phyloP scores from a whole-genome alignment of 1,284 basidiomycete genomes.

The Irpex sp. region DNA sequence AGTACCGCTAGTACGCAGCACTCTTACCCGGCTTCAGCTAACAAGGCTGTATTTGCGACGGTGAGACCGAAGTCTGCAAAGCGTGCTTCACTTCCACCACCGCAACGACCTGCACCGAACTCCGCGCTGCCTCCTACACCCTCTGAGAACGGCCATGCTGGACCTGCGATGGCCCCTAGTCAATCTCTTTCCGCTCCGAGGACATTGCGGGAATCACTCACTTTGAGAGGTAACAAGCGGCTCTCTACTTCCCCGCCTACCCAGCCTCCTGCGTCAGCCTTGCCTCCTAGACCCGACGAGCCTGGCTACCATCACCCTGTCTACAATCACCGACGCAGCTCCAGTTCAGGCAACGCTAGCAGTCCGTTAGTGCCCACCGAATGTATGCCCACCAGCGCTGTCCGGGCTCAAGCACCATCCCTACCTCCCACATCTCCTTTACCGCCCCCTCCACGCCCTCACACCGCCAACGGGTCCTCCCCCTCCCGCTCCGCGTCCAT shows the following conservation, averaged over 20 bases:
- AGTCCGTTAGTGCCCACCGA: neutral
- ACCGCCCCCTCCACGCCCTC: constrained; percentile 24
- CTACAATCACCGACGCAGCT: constrained; percentile 32
- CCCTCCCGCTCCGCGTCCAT: constrained; percentile 33
- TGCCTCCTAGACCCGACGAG: constrained; percentile 61
- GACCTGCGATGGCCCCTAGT: constrained; percentile 20
- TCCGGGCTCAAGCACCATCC: constrained; percentile 34
- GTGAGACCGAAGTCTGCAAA: constrained; percentile 31
- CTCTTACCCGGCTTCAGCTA: constrained; percentile 30
- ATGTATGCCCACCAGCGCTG: constrained; percentile 29
- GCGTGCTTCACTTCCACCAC: constrained; percentile 59
- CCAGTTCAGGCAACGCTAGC: constrained; percentile 37
- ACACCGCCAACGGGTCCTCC: constrained; percentile 17
- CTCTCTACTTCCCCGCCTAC: constrained; percentile 57
- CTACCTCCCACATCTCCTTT: constrained; percentile 42
- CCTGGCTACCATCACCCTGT: constrained; percentile 12
- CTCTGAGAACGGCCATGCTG: constrained; percentile 6
- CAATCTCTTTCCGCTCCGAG: constrained; percentile 30
- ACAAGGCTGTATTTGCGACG: constrained; percentile 18
- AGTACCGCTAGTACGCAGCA: constrained; percentile 39
- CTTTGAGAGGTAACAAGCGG: constrained; percentile 43
- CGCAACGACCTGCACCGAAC: constrained; percentile 61
- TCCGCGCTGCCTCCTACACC: constrained; percentile 60
- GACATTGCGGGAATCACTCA: constrained; percentile 47
- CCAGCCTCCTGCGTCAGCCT: constrained; percentile 45